Conservation (phyloP, 1,139 yeast species). For the Scheffersomyces illinoinensis region DNA sequence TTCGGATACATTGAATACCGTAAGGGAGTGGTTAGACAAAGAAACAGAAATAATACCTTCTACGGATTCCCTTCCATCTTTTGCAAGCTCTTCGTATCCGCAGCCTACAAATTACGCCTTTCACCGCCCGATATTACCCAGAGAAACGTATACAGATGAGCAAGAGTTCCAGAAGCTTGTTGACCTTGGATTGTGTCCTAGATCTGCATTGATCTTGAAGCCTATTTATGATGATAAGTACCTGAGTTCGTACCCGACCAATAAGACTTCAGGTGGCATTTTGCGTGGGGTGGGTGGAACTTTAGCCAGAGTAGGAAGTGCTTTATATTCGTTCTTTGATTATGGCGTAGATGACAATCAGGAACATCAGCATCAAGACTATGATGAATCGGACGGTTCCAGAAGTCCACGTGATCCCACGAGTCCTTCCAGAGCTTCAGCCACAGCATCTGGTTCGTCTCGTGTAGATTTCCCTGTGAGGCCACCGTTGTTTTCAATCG, state of each 20-base stretch:
- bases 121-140: conserved; percentile 38
- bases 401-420: not conserved
- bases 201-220: conserved; percentile 66
- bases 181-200: conserved; percentile 56
- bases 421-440: not conserved
- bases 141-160: conserved; percentile 42
- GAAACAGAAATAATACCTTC: conserved; percentile 40
- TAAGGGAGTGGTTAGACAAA: conserved; percentile 62
- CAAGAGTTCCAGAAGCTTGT: conserved; percentile 54
- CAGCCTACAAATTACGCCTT: conserved; percentile 39
- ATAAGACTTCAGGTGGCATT: conserved; percentile 13
- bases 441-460: not conserved
- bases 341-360: conserved; percentile 32
- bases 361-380: not conserved
- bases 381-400: not conserved
- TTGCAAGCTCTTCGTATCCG: conserved; percentile 34
- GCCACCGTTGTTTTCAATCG: conserved; percentile 17
- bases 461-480: not conserved
- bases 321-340: conserved; percentile 44
- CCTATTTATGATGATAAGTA: conserved; percentile 42
- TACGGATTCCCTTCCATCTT: conserved; percentile 32
- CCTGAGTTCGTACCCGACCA: conserved; percentile 15
- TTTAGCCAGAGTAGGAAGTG: conserved; percentile 25
- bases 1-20: conserved; percentile 49
- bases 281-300: conserved; percentile 15